Evolutionary conservation across 2,329 filamentous ascomycete genomes (phyloP).

Genomic region (Botrytis fabae): DNA sequence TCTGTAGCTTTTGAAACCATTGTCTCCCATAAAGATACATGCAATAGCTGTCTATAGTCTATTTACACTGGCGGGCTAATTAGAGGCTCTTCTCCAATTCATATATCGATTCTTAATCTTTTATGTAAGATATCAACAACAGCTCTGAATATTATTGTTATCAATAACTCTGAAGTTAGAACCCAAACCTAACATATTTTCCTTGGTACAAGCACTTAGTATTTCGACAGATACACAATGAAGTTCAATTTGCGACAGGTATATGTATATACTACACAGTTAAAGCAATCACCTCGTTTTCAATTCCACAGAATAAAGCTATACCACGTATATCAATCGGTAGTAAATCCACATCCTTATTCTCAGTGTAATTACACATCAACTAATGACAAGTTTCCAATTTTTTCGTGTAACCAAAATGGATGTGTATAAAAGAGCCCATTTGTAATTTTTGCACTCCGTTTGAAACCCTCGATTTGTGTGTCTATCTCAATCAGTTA

Average conservation of each 20-base stretch:
- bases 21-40: not conserved
- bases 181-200: not conserved
- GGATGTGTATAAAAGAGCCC: not conserved
- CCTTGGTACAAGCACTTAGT: not conserved
- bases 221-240: not conserved
- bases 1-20: not conserved
- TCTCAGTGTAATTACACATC: not conserved
- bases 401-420: not conserved
- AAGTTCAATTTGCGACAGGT: not conserved
- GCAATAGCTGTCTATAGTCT: not conserved
- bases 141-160: not conserved
- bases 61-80: not conserved
- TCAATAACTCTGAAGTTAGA: not conserved
- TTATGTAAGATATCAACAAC: not conserved
- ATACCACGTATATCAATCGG: not conserved
- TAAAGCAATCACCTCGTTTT: not conserved
- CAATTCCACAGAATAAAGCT: not conserved
- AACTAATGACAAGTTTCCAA: too few relatives aligned
- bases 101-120: not conserved
- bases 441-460: not conserved
- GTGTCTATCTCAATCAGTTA: not conserved
- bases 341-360: not conserved
- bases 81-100: not conserved
- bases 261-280: not conserved
- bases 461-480: not conserved